These are phyloP conservation scores for Chloromonas sp. DNA, from an alignment of 163 green algal genomes.

Conservation along the genomic window DNA sequence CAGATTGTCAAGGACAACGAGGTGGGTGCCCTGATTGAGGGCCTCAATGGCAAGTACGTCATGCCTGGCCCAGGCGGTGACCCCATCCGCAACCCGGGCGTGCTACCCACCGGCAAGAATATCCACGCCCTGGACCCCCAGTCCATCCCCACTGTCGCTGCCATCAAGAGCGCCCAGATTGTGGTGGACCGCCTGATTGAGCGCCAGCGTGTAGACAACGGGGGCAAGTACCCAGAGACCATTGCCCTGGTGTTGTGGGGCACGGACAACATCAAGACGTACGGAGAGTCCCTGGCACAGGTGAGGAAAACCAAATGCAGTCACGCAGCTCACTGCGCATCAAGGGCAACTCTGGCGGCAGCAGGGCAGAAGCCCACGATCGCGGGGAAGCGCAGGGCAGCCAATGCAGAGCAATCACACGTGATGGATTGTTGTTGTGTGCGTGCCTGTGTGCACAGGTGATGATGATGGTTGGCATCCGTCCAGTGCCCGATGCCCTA, in stretches of 20 bases:
- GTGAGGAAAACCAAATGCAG: constrained; percentile 22
- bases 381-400: too few species aligned
- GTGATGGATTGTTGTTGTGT: not conserved
- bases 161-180: constrained; percentile 56
- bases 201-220: constrained; percentile 80
- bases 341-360: too few species aligned
- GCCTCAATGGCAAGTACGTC: constrained; percentile 83
- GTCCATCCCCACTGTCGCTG: constrained; percentile 82
- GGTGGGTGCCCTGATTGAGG: constrained; percentile 86
- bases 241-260: constrained; percentile 98
- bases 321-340: too few species aligned
- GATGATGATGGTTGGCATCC: constrained; percentile 95
- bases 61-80: constrained; percentile 91
- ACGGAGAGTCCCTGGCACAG: constrained; percentile 92
- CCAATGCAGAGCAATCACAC: too few species aligned
- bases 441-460: constrained; percentile 53
- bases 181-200: constrained; percentile 95
- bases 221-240: constrained; percentile 90
- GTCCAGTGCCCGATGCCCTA: constrained; percentile 90
- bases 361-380: too few species aligned
- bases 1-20: constrained; percentile 97
- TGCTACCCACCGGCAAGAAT: constrained; percentile 99
- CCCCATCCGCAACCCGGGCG: constrained; percentile 94
- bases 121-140: constrained; percentile 98
- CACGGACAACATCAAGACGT: constrained; percentile 99